Percentiles rank a stretch among this genome's conserved stretches.
These are phyloP conservation scores for Russula brevipes DNA, from an alignment of 768 basidiomycete genomes.

Conservation along the genomic window DNA sequence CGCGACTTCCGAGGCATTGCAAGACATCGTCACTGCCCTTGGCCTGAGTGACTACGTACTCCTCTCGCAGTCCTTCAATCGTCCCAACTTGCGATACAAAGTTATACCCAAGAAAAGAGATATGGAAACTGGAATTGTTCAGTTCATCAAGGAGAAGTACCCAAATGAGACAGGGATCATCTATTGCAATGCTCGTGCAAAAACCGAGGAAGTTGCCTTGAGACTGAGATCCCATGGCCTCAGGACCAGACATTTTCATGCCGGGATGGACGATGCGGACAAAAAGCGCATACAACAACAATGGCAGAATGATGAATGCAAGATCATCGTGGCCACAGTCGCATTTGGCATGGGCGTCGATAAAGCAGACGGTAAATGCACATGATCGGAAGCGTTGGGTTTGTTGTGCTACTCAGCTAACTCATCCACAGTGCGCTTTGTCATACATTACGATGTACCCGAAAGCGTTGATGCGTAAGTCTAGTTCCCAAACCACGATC, in stretches of 20 bases:
- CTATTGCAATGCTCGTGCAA: conserved; percentile 66
- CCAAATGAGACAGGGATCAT: conserved; percentile 69
- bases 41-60: conserved; percentile 52
- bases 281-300: conserved; percentile 56
- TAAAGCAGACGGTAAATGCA: conserved; percentile 61
- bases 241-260: conserved; percentile 79
- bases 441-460: conserved; percentile 83
- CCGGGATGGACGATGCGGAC: conserved; percentile 59
- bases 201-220: conserved; percentile 77
- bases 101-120: conserved; percentile 46
- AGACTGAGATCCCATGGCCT: conserved; percentile 57
- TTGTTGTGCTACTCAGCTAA: background rate
- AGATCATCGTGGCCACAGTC: conserved; percentile 91
- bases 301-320: conserved; percentile 69
- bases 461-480: conserved; percentile 77
- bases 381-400: background rate
- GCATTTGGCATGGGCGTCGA: conserved; percentile 99
- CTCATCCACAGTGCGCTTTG: conserved; percentile 65
- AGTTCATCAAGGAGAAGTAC: conserved; percentile 60
- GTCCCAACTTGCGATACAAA: conserved; percentile 81
- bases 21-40: conserved; percentile 73
- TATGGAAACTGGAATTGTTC: conserved; percentile 55
- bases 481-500: background rate
- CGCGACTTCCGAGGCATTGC: conserved; percentile 69
- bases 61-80: conserved; percentile 85